Evolutionary conservation across 2,329 filamentous ascomycete species (phyloP).

Genomic region (Botrytis pseudocinerea): DNA sequence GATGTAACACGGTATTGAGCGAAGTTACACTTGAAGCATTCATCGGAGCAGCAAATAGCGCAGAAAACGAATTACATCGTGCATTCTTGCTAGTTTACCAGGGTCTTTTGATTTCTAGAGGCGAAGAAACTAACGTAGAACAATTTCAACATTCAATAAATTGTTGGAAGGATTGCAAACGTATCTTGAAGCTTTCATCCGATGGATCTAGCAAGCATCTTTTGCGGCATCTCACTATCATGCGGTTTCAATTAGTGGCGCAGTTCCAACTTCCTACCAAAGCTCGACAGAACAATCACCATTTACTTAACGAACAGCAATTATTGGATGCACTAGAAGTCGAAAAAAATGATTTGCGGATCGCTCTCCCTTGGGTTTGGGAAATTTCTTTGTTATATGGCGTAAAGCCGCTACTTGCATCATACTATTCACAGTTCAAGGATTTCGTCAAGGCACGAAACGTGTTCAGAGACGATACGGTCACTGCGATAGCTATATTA

Average conservation of each 20-base stretch:
- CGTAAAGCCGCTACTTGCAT: not conserved
- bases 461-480: rapidly evolving
- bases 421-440: rapidly evolving
- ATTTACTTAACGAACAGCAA: rapidly evolving
- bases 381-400: too few relatives aligned
- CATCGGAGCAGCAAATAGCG: rapidly evolving
- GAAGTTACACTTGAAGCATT: not conserved
- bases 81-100: not conserved
- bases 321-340: not conserved
- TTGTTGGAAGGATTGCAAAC: too few relatives aligned
- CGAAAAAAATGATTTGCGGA: too few relatives aligned
- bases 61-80: not conserved
- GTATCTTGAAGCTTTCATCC: too few relatives aligned
- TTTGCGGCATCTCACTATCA: too few relatives aligned
- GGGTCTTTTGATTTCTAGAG: rapidly evolving
- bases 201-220: too few relatives aligned
- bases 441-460: not conserved
- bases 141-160: too few relatives aligned
- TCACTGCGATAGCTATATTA: not conserved
- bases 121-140: not conserved
- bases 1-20: not conserved
- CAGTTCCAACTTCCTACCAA: not conserved
- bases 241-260: too few relatives aligned
- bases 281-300: rapidly evolving
- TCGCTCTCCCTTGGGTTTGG: too few relatives aligned